Percentiles rank a stretch among this genome's conserved stretches.
Evolutionary conservation across 768 basidiomycete genomes (phyloP).

Genomic region (Kwoniella europaea): DNA sequence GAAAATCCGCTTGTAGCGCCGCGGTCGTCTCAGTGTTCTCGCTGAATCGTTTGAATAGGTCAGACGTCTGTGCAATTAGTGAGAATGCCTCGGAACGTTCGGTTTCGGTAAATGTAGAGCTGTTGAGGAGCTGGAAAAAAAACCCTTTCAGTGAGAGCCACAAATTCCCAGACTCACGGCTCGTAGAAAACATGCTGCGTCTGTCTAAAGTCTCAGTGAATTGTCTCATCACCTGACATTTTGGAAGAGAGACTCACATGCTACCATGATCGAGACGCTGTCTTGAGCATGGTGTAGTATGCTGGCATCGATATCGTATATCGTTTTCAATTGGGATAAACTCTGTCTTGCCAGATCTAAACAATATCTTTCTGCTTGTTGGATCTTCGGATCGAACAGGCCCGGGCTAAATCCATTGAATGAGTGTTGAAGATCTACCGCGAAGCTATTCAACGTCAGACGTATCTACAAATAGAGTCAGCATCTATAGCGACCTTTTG

Average conservation of each 20-base stretch:
- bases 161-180: constrained; percentile 11
- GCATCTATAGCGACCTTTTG: background rate
- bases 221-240: background rate
- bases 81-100: constrained; percentile 9
- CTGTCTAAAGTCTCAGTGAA: constrained; percentile 1
- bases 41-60: constrained; percentile 15
- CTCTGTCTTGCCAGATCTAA: constrained; percentile 22
- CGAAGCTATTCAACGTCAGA: constrained; percentile 30
- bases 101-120: constrained; percentile 8
- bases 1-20: constrained; percentile 23
- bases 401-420: background rate
- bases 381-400: background rate
- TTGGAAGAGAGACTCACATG: constrained; percentile 16
- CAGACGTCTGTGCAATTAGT: constrained; percentile 21
- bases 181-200: constrained; percentile 28
- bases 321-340: constrained; percentile 12
- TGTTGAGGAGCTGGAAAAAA: constrained; percentile 27
- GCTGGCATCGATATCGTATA: constrained; percentile 14
- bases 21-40: constrained; percentile 22
- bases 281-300: constrained; percentile 30
- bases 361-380: constrained; percentile 21
- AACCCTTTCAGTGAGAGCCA: background rate
- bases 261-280: constrained; percentile 32
- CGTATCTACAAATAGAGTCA: constrained; percentile 9
- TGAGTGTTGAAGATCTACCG: constrained; percentile 14